phyloP scores from a whole-genome alignment of 331 rosid species.

The Dryas integrifolia region DNA sequence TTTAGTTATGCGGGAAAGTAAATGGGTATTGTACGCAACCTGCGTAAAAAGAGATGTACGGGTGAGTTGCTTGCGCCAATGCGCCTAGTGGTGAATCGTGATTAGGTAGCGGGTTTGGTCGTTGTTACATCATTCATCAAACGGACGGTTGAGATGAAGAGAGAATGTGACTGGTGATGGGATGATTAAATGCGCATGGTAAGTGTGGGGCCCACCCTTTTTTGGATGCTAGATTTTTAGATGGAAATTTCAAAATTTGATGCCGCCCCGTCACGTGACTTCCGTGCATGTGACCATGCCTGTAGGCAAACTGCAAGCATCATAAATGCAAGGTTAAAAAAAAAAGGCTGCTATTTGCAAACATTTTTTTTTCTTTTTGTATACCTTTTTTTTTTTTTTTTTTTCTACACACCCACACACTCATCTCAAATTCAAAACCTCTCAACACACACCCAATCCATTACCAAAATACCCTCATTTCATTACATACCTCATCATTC shows the following conservation, averaged over 20 bases:
- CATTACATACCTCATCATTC: no score
- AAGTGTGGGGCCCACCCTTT: not conserved
- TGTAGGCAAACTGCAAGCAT: no score
- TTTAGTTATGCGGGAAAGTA: slow-evolving; percentile 4
- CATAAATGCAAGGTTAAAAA: no score
- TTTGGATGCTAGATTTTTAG: not conserved
- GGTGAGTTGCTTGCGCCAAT: no score
- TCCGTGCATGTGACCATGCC: not conserved
- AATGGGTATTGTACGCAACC: not conserved
- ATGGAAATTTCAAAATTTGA: not conserved
- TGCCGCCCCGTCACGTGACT: not conserved
- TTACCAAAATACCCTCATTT: no score
- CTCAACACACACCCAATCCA: no score
- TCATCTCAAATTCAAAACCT: no score
- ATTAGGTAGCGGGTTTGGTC: not conserved
- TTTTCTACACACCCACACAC: no score
- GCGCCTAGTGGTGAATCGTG: no score
- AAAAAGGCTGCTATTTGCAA: no score
- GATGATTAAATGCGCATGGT: not conserved
- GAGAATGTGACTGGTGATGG: not conserved
- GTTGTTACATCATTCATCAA: not conserved
- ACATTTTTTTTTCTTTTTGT: no score
- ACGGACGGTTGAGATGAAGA: not conserved
- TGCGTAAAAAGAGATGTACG: not conserved
- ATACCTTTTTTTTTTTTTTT: no score